Percentiles rank a stretch among this genome's conserved stretches.
phyloP scores from a whole-genome alignment of 1,284 basidiomycete genomes.

The Takashimella tepidaria region DNA sequence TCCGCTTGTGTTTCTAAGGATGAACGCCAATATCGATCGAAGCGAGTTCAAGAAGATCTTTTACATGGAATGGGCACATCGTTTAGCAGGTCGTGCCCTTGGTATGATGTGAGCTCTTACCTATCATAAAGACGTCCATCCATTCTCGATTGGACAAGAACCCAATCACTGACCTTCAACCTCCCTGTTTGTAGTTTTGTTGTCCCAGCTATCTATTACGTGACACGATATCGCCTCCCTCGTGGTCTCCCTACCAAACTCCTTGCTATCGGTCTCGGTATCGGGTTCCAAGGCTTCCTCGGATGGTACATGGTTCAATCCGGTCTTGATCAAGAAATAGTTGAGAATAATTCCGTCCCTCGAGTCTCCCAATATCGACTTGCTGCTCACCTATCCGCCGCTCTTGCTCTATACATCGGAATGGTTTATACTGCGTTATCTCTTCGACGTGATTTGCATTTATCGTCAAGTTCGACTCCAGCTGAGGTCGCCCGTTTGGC shows the following conservation, averaged over 20 bases:
- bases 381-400: constrained; percentile 87
- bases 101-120: constrained; percentile 54
- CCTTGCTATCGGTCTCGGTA: constrained; percentile 65
- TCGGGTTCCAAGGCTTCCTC: constrained; percentile 80
- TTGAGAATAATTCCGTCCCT: constrained; percentile 76
- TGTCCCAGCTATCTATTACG: constrained; percentile 73
- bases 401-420: constrained; percentile 82
- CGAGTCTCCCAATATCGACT: constrained; percentile 96
- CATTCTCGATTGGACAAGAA: background rate
- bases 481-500: constrained; percentile 23
- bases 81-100: constrained; percentile 85
- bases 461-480: constrained; percentile 37
- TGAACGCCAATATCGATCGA: constrained; percentile 81
- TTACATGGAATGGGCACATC: constrained; percentile 98
- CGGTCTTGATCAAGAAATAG: constrained; percentile 76
- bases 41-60: constrained; percentile 95
- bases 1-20: constrained; percentile 56
- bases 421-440: constrained; percentile 82
- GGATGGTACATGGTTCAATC: constrained; percentile 99
- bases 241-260: constrained; percentile 61
- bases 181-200: constrained; percentile 70
- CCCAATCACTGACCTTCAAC: no score
- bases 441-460: constrained; percentile 65
- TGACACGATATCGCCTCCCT: constrained; percentile 62
- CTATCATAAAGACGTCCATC: no score